A percentile compares a stretch with the other conserved stretches of the same genome.
phyloP scores from a whole-genome alignment of 371 early-diverging fungal species.

The Lichtheimia hyalospora region DNA sequence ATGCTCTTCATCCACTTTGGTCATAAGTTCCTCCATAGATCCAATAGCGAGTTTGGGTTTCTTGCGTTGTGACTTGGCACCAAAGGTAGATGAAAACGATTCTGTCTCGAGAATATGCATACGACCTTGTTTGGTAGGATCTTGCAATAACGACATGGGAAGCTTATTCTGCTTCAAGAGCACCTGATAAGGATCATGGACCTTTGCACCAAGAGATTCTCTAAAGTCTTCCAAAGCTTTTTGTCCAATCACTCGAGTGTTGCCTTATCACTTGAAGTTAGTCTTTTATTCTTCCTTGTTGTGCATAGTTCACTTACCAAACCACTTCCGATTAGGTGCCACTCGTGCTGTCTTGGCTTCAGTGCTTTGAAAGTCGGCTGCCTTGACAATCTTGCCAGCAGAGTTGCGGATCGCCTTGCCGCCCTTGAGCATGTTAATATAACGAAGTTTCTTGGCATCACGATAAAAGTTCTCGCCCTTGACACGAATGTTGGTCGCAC shows the following conservation, averaged over 20 bases:
- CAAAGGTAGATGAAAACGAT: conserved; percentile 89
- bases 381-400: conserved; percentile 93
- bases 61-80: conserved; percentile 94
- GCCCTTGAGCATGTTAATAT: conserved; percentile 91
- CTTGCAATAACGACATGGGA: conserved; percentile 93
- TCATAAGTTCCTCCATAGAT: conserved; percentile 84
- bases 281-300: neutral
- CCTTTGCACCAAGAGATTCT: conserved; percentile 85
- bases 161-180: conserved; percentile 95
- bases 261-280: conserved; percentile 44
- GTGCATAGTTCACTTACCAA: conserved; percentile 61
- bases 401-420: conserved; percentile 88
- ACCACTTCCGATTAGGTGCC: conserved; percentile 97
- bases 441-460: conserved; percentile 90
- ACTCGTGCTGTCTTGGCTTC: conserved; percentile 83
- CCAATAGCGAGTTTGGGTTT: conserved; percentile 80
- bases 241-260: conserved; percentile 94
- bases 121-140: conserved; percentile 76
- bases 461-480: conserved; percentile 98
- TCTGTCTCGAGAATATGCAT: conserved; percentile 95
- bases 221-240: conserved; percentile 89
- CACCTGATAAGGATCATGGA: conserved; percentile 96
- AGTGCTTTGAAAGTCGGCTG: conserved; percentile 90
- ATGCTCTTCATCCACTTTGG: conserved; percentile 60
- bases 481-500: conserved; percentile 69